Conservation (phyloP, 768 basidiomycete genomes). For the Termitomyces sp. region DNA sequence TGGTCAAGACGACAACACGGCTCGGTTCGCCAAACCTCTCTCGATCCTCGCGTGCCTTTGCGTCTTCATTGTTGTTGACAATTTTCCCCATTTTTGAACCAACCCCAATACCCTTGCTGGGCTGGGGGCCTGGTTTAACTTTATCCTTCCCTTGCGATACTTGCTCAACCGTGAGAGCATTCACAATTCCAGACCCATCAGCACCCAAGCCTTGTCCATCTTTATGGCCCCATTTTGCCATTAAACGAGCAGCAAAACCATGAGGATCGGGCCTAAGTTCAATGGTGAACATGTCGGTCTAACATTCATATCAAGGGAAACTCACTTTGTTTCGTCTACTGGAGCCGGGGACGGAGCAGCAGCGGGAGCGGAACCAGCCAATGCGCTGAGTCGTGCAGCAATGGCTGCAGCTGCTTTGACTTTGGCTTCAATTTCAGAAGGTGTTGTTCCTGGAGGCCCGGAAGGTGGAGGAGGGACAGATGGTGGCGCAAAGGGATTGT, state of each 20-base stretch:
- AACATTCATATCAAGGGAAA: not conserved
- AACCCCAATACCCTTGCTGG: slow-evolving; percentile 37
- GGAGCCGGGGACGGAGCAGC: slow-evolving; percentile 27
- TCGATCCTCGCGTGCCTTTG: slow-evolving; percentile 70
- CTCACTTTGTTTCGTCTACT: slow-evolving; percentile 34
- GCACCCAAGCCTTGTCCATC: slow-evolving; percentile 91
- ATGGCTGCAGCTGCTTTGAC: slow-evolving; percentile 80
- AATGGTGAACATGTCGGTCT: not conserved
- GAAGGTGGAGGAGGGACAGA: slow-evolving; percentile 55
- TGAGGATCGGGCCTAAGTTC: slow-evolving; percentile 54
- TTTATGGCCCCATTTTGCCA: slow-evolving; percentile 97
- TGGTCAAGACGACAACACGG: slow-evolving; percentile 84
- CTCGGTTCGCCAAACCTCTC: slow-evolving; percentile 87
- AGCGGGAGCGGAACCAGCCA: slow-evolving; percentile 37
- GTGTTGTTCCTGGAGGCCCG: slow-evolving; percentile 31
- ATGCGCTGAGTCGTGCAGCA: slow-evolving; percentile 68
- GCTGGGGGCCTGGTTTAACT: slow-evolving; percentile 30
- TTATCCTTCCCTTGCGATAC: slow-evolving; percentile 40
- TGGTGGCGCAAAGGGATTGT: slow-evolving; percentile 70
- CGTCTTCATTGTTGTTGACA: slow-evolving; percentile 87
- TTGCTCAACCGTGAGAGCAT: slow-evolving; percentile 84
- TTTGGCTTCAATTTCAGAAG: slow-evolving; percentile 58
- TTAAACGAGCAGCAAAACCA: slow-evolving; percentile 80
- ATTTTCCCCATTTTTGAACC: slow-evolving; percentile 84
- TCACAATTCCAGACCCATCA: slow-evolving; percentile 82